Base-by-base conservation (phyloP, 768 basidiomycete genomes). In the Basidioascus undulatus region DNA sequence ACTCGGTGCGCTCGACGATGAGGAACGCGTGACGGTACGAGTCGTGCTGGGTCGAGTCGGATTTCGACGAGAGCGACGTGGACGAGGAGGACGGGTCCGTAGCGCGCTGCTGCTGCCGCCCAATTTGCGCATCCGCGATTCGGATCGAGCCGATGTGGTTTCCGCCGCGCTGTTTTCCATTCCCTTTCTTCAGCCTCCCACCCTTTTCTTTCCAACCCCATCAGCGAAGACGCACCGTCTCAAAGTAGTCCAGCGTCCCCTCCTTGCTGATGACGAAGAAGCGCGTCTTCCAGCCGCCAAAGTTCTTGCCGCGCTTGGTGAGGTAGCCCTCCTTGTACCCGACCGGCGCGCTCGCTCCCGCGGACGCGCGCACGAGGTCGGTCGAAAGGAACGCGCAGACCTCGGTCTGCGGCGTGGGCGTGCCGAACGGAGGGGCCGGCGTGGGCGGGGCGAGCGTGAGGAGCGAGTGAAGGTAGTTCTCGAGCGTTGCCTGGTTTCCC, bases 21-120 rank as follows among this genome's bases (percentile, higher is more conserved):
- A 98, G 71, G 61, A 98, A 94, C 1, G 92, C 92, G 55, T 98
- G 92, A 19, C 86, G 72, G 49, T 92, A 92, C 49, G 89, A 80
- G 53, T 82, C 81, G 50, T 92, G 84, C 40, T 86, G n/a, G 83
- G 45, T 78, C 76, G 1, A 66, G 18, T 35, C 27, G 32, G 21
- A 18, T 37, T 35, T 31, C 35, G 7, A 16, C 28, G 32, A 28
- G 35, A 36, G 35, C 9, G 35, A 10, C 20, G 35, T 21, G 21
- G 35, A 36, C 20, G 6, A 21, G 9, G 35, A 36, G 21, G 35
- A 36, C 13, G 35, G 27, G 26, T 32, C 35, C 6, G 27, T 30
- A 18, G 33, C 25, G 30, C 26, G 32, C 18, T 47, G 45, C 54
- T 92, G 82, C 53, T 96, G 92, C 24, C 89, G 74, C 9, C 89